Percentiles rank a stretch among this genome's conserved stretches.
Evolutionary conservation across 495 filamentous ascomycete species (phyloP).

Genomic region (Podospora pseudoanserina): DNA sequence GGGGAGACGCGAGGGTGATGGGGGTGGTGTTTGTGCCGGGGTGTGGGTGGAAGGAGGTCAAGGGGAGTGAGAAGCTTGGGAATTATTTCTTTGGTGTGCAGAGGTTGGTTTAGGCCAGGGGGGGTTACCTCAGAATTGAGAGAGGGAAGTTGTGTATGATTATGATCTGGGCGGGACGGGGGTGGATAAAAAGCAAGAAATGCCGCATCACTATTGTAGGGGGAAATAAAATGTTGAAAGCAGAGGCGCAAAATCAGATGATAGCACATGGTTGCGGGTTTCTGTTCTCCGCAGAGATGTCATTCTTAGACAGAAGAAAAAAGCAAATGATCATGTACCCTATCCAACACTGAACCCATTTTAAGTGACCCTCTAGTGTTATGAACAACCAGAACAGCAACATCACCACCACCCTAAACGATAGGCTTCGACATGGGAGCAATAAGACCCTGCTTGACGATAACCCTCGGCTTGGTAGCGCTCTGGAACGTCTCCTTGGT

Average conservation of each 20-base stretch:
- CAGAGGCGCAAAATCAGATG: no score
- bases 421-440: constrained; percentile 79
- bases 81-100: constrained; percentile 96
- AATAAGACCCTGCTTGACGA: constrained; percentile 91
- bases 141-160: background rate
- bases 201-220: no score
- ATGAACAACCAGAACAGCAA: background rate
- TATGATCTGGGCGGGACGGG: background rate
- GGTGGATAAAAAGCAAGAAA: no score
- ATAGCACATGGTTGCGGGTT: no score
- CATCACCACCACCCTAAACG: constrained; percentile 33
- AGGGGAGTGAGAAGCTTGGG: constrained; percentile 77
- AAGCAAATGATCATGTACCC: background rate
- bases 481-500: constrained; percentile 92
- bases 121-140: background rate
- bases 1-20: constrained; percentile 56
- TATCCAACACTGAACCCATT: background rate
- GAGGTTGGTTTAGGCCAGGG: constrained; percentile 34
- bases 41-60: constrained; percentile 83
- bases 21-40: constrained; percentile 90
- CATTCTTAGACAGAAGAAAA: background rate
- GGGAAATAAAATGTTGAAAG: no score
- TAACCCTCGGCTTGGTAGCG: constrained; percentile 82
- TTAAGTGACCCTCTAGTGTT: background rate
- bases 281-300: no score